phyloP scores from a whole-genome alignment of 1,284 basidiomycete species.

The Salmacisia buchloeana region DNA sequence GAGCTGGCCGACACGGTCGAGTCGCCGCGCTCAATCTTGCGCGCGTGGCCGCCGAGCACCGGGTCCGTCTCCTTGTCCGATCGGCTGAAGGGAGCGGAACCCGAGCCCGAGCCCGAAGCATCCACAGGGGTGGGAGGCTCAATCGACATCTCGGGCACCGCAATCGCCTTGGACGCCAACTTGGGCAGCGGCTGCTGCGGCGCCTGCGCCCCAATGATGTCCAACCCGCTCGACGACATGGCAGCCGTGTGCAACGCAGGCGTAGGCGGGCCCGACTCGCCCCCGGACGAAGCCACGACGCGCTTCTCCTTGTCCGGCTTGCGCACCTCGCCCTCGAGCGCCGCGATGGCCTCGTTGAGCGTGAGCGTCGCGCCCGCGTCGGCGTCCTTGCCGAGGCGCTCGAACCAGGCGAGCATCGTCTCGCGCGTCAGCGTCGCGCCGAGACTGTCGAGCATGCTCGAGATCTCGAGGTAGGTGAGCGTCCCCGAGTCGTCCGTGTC shows the following conservation, averaged over 20 bases:
- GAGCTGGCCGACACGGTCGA: constrained; percentile 23
- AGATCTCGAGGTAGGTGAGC: constrained; percentile 78
- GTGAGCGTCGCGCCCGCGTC: constrained; percentile 66
- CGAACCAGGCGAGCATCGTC: constrained; percentile 65
- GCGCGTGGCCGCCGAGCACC: constrained; percentile 15
- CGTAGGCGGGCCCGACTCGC: constrained; percentile 24
- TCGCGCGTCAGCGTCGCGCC: constrained; percentile 79
- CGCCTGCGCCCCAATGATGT: constrained; percentile 28
- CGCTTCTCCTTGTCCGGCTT: constrained; percentile 35
- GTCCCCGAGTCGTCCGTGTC: constrained; percentile 77
- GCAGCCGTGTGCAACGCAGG: constrained; percentile 18
- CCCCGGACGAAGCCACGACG: background rate
- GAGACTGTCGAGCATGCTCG: constrained; percentile 93
- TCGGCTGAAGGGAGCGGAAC: background rate
- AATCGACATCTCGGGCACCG: constrained; percentile 7
- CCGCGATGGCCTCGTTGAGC: constrained; percentile 70
- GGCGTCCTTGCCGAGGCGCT: constrained; percentile 59
- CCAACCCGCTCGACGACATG: constrained; percentile 13
- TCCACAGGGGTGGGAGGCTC: constrained; percentile 5
- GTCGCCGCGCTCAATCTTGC: constrained; percentile 18
- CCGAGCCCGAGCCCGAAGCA: background rate
- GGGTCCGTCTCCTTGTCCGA: constrained; percentile 15
- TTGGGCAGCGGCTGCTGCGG: constrained; percentile 3
- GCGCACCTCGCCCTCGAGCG: constrained; percentile 53
- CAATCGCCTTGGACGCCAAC: background rate